Evolutionary conservation across 1,284 basidiomycete species (phyloP), one percentile per base, ranked within the genome.

Genomic region (Malassezia yamatoensis): DNA sequence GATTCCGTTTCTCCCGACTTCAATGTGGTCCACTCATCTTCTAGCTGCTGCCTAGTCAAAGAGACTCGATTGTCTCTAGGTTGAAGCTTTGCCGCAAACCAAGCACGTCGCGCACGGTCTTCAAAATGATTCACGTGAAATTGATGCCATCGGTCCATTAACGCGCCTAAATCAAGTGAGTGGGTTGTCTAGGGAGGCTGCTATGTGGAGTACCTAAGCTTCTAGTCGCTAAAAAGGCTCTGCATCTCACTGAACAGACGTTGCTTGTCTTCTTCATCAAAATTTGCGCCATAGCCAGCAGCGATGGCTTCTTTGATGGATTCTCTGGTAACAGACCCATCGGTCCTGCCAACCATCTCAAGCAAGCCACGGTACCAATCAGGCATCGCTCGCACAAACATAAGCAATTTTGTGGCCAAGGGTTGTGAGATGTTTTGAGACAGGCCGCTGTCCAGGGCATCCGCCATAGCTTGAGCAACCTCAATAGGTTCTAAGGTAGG

Each of bases 221-320:
- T 4, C 24, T 29, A 29, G 24, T 29, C 24, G 7, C 24, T 4
- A 7, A 29, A 29, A 29, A 29, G 24, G 4, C 24, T 29, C 24
- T 29, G 24, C 54, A 51, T 51, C 18, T 55, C 54, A 21, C 18
- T 32, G 5, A 55, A 34, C 7, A 47, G 33, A 13, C 9, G 8
- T 5, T 15, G 20, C 18, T 34, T 36, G 48, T 66, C 62, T 1
- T 55, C 54, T 33, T 58, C 58, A 37, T 57, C 51, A 68, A 65
- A 70, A 59, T 66, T 64, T 39, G 45, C 53, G 13, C 70, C 68
- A 57, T 74, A 74, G 20, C 70, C 68, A 50, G 67, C 65, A 38
- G 59, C 51, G 32, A 67, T 24, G 29, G 66, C 66, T 16, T 64
- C 46, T 1, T 48, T 38, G 51, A 74, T 69, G 18, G 63, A 62